Base-by-base conservation (phyloP, 345 rosid species). In the Abelmoschus esculentus region DNA sequence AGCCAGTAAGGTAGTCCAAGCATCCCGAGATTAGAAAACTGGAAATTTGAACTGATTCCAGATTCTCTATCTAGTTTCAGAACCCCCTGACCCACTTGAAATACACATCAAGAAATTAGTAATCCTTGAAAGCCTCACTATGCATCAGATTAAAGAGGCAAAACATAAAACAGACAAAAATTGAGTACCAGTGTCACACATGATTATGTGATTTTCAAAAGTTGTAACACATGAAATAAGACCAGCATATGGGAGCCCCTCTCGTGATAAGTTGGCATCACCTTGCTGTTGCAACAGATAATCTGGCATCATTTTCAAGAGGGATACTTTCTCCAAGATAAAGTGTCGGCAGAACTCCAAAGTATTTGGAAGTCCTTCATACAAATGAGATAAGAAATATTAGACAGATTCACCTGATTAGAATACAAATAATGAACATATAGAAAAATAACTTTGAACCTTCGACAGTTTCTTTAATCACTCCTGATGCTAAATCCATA, bases 1-100 rank as follows among this genome's bases (percentile, higher is more conserved):
- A 83, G 58, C 99, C 99, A 90, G 73, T 90, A 95, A 34, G 99
- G 96, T 62, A 95, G 81, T 73, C 98, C 97, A 75, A 95, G 92
- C 67, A 81, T 72, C 73, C 87, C 87, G 68, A 86, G 83, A 74
- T 91, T 91, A 44, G 96, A 87, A 71, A 91, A 83, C 74, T 79
- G 80, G 70, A 88, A 71, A 71, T 76, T 83, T 73, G 93, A 90
- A 79, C 73, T 61, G 60, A 80, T 80, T 75, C 92, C 83, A 66
- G 96, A 82, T 65, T 86, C 86, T 78, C 78, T 77, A 74, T 77
- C 63, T 53, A 88, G 73, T 82, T 80, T 90, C 82, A 87, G 69
- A 73, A 95, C 81, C 70, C 84, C 86, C 81, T 90, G 96, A 70
- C 90, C 86, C 85, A 81, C 99, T 95, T 78, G 61, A 78, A 67